Percentiles rank a stretch among this genome's conserved stretches.
Evolutionary conservation across 495 filamentous ascomycete genomes (phyloP).

Genomic region (Penicillium bovifimosum): DNA sequence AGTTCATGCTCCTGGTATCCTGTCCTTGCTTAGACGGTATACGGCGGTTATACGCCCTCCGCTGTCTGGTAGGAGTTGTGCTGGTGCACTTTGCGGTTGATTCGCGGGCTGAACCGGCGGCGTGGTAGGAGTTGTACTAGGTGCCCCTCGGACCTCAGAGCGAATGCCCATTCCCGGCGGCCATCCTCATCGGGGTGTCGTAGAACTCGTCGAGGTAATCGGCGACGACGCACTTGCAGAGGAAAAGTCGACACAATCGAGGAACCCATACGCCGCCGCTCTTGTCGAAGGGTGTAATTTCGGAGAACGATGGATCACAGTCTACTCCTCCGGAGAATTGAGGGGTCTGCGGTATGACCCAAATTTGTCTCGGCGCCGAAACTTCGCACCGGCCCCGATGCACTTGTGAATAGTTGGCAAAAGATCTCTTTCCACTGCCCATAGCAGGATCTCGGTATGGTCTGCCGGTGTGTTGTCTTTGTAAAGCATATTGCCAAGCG

Average conservation of each 20-base stretch:
- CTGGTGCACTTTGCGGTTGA: too few species aligned
- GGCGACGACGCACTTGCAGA: background rate
- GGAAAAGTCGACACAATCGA: background rate
- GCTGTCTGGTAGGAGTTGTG: too few species aligned
- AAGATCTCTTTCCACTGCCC: background rate
- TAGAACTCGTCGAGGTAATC: background rate
- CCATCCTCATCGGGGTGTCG: background rate
- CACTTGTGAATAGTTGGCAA: background rate
- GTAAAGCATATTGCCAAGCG: background rate
- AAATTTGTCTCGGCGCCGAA: background rate
- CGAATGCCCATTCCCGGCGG: background rate
- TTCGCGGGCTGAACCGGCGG: too few species aligned
- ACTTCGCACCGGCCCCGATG: background rate
- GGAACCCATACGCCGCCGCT: background rate
- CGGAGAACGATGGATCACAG: background rate
- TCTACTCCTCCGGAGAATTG: background rate
- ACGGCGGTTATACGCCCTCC: too few species aligned
- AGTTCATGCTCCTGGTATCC: too few species aligned
- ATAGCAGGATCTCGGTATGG: background rate
- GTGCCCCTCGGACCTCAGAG: too few species aligned
- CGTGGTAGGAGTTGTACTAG: too few species aligned
- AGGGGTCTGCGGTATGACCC: background rate
- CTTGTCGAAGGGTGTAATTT: background rate
- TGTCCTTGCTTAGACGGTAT: too few species aligned
- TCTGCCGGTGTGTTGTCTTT: background rate